Conservation (phyloP, 2,329 filamentous ascomycete species). For the Graphiopsis chlorocephala region DNA sequence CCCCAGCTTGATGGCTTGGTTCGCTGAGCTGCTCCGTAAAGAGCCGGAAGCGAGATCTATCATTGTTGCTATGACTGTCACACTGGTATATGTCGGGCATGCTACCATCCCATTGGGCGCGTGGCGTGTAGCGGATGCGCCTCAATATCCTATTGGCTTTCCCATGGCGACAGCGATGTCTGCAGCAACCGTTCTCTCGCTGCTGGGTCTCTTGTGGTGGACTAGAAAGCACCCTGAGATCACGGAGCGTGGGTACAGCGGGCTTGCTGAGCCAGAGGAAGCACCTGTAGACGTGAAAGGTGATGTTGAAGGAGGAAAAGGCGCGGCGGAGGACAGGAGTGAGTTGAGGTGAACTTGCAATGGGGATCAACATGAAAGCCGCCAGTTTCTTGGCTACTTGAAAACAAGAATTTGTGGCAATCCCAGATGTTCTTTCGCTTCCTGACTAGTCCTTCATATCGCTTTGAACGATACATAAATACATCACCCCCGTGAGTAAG, state of each 20-base stretch:
- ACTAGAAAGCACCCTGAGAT: not conserved
- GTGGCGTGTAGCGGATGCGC: conserved; percentile 3
- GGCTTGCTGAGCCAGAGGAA: not conserved
- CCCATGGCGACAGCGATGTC: conserved; percentile 2
- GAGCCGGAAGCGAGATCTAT: not conserved
- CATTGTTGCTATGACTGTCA: conserved; percentile 3
- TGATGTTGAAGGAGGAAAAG: not conserved
- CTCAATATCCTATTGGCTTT: not conserved
- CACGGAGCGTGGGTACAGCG: not conserved
- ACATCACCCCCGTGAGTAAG: no score
- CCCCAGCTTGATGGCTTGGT: conserved; percentile 3
- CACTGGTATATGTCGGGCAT: not conserved
- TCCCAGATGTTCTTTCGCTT: no score
- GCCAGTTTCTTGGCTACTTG: no score
- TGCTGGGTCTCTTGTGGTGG: not conserved
- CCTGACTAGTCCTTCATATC: no score
- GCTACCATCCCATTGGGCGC: not conserved
- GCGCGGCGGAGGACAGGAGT: not conserved
- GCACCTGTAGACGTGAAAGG: not conserved
- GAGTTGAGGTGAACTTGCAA: not conserved
- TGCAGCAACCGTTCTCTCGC: not conserved
- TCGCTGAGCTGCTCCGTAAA: not conserved
- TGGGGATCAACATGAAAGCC: no score
- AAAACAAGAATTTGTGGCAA: no score
- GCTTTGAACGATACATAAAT: no score